Conservation (phyloP, 805 yeast genomes). For the Schwanniomyces yamadae region DNA sequence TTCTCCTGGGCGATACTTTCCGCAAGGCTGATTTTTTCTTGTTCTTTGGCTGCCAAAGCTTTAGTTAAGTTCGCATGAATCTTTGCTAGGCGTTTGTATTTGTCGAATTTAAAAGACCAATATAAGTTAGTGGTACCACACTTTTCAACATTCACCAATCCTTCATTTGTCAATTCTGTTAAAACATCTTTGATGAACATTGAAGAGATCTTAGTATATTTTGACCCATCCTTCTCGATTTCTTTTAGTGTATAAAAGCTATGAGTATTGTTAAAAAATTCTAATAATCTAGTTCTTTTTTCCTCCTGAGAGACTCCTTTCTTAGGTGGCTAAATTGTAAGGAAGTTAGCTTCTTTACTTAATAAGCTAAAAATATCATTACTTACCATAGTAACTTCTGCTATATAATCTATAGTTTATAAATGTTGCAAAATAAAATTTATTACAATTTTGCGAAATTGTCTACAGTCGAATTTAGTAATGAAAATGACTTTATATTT, state of each 20-base stretch:
- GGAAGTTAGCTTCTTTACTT: not conserved
- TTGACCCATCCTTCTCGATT: constrained; percentile 46
- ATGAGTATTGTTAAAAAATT: constrained; percentile 41
- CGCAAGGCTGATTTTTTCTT: constrained; percentile 9
- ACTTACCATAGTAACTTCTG: constrained; percentile 6
- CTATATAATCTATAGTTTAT: not conserved
- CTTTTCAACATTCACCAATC: constrained; percentile 48
- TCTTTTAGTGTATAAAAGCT: constrained; percentile 50
- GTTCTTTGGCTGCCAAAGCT: constrained; percentile 11
- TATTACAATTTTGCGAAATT: not conserved
- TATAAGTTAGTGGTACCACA: constrained; percentile 55
- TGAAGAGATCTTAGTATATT: constrained; percentile 47
- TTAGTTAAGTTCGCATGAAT: constrained; percentile 13
- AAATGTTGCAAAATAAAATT: constrained; percentile 4
- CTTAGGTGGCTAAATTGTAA: constrained; percentile 12
- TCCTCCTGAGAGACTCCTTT: constrained; percentile 39
- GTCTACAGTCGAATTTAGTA: too few species aligned
- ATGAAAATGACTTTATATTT: too few species aligned
- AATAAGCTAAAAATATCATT: not conserved
- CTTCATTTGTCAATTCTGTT: constrained; percentile 49
- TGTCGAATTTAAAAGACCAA: constrained; percentile 46
- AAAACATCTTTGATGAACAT: constrained; percentile 55
- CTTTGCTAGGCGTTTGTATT: constrained; percentile 7
- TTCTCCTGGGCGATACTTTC: constrained; percentile 11
- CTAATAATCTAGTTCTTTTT: constrained; percentile 33